phyloP scores from a whole-genome alignment of 2,329 filamentous ascomycete species.

The Fusarium buharicum region DNA sequence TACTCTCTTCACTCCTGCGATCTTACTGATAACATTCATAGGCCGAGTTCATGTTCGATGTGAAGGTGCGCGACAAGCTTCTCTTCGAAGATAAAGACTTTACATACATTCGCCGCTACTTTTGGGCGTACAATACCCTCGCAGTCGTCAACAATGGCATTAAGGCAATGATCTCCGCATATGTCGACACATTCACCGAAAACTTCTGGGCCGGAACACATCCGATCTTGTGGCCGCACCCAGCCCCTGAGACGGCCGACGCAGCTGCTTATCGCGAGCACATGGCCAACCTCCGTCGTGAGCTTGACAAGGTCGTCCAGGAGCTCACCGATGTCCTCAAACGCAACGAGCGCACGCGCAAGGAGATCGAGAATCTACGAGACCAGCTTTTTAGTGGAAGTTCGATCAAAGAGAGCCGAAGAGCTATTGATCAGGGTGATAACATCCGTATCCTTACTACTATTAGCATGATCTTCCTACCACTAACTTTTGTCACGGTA shows the following conservation, averaged over 20 bases:
- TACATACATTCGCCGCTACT: conserved; percentile 70
- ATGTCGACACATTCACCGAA: conserved; percentile 66
- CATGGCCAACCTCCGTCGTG: conserved; percentile 57
- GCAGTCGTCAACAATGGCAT: conserved; percentile 69
- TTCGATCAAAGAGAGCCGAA: conserved; percentile 68
- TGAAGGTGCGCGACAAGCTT: conserved; percentile 64
- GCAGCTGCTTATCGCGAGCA: conserved; percentile 61
- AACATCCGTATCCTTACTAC: conserved; percentile 70
- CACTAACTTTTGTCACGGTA: conserved; percentile 69
- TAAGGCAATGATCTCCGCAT: conserved; percentile 66
- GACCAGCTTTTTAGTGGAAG: conserved; percentile 73
- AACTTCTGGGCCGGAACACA: conserved; percentile 68
- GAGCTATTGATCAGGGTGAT: conserved; percentile 71
- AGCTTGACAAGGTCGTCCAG: conserved; percentile 63
- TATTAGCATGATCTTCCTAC: conserved; percentile 70
- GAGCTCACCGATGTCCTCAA: conserved; percentile 59
- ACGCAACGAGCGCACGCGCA: conserved; percentile 63
- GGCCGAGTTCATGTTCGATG: conserved; percentile 68
- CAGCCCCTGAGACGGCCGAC: conserved; percentile 56
- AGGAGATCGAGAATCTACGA: conserved; percentile 65
- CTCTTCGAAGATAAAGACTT: conserved; percentile 70
- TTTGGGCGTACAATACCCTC: conserved; percentile 71
- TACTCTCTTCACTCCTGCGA: too few species aligned
- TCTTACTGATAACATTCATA: conserved; percentile 33
- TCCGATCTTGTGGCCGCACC: conserved; percentile 65